Base-by-base conservation (phyloP, 2,329 filamentous ascomycete species). In the Fusarium sp. region DNA sequence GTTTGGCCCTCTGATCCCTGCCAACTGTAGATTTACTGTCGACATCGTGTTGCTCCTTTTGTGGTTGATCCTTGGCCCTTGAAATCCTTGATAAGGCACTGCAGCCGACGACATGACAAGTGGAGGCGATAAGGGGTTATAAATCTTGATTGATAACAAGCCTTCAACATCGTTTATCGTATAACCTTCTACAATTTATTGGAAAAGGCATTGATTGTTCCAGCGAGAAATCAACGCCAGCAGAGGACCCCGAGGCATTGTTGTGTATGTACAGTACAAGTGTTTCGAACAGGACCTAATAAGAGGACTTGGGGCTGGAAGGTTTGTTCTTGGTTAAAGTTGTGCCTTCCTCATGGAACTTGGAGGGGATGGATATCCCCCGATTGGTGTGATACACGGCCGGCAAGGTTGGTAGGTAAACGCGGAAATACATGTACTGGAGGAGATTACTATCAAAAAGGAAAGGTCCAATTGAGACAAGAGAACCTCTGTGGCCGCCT, bases 401-500 rank as follows among this genome's bases (percentile, higher is more conserved):
- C 12, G 29, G 49, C 22, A 53, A 27, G n/a, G 35, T 39, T 59
- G 27, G 14, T 35, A 52, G n/a, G 54, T 22, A 57, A 47, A 35
- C 38, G 42, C 31, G 25, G 31, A 33, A 42, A 46, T 29, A 42
- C 29, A 29, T 44, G 27, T 15, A 25, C 39, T 56, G 20, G 14
- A 61, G 35, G 59, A 25, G 39, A 29, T 27, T 57, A 12, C 27
- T 41, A 47, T 36, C 42, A 49, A 41, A 13, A 27, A 38, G 49
- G 47, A 67, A 50, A 55, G 55, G 60, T 31, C 38, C 39, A 33
- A 27, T 49, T n/a, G 35, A 68, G 33, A 35, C 22, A 59, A 39
- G 61, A 72, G 47, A 52, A 73, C 58, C 62, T 59, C 49, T 71
- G 47, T 62, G 62, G 68, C 62, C 53, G 45, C 39, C 20, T 46